Evolutionary conservation across 441 rosid genomes (phyloP), one percentile per base, ranked within the genome.

Genomic region (Pelargonium fulgidum): DNA sequence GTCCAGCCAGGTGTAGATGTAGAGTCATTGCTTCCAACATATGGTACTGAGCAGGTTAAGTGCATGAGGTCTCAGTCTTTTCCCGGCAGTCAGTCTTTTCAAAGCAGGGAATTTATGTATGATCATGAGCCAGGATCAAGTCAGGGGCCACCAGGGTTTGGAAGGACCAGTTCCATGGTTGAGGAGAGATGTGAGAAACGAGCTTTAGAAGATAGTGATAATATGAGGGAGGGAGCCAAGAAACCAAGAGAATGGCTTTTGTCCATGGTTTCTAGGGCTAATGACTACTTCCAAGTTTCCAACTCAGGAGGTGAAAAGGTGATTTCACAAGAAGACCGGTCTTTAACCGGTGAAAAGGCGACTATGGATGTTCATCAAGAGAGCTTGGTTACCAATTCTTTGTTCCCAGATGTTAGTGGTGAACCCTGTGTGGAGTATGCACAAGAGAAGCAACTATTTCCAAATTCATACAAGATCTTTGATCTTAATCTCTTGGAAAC

Each of bases 401-500:
- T 67, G 56, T 78, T 78, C 67, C 70, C 82, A 62, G 76, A 71
- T 64, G 64, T 54, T 39, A 80, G 45, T 16, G 73, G 74, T 67
- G 85, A 78, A 65, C 33, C 87, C 64, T 68, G 83, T 52, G 64
- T 70, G 16, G 81, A 64, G 67, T 81, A 78, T 82, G 75, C 89
- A 33, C 86, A 83, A 81, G 97, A 93, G 80, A 89, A 84, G 74
- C 90, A 86, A 78, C 82, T 88, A 71, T 83, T 87, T 77, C 92
- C 93, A 2, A 79, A 87, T 80, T 82, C 96, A 64, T 91, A 89
- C 79, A 93, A 89, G 86, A 93, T 86, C 39, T 91, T 89, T 68
- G 99, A 93, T 75, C 90, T 93, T 72, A 93, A 93, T 78, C 86
- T 91, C 74, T 86, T 89, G 79, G 91, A 86, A 85, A 72, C 84